These are phyloP conservation scores for Calonectria fujianensis DNA, from an alignment of 2,329 filamentous ascomycete genomes.

Conservation along the genomic window DNA sequence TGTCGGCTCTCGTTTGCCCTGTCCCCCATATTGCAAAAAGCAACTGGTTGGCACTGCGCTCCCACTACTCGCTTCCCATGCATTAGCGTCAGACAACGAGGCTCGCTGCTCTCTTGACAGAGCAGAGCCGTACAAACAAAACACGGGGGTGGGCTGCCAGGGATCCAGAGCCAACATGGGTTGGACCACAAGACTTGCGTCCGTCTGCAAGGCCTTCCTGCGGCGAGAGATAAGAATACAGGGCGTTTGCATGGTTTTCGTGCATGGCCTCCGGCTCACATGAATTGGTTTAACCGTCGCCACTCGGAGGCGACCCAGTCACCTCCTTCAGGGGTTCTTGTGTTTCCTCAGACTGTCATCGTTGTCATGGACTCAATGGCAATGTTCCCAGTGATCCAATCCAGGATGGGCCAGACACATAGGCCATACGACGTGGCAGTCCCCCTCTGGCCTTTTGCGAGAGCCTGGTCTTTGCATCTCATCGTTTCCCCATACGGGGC, in stretches of 20 bases:
- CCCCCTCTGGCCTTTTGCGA: slow-evolving; percentile 48
- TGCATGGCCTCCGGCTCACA: slow-evolving; percentile 60
- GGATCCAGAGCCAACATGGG: slow-evolving; percentile 39
- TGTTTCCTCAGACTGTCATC: slow-evolving; percentile 39
- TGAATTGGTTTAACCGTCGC: slow-evolving; percentile 54
- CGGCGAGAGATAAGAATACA: slow-evolving; percentile 48
- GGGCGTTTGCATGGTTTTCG: slow-evolving; percentile 55
- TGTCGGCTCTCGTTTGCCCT: slow-evolving; percentile 19
- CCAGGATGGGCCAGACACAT: slow-evolving; percentile 44
- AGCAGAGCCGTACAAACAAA: slow-evolving; percentile 34
- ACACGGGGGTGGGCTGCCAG: slow-evolving; percentile 31
- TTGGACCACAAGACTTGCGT: slow-evolving; percentile 39
- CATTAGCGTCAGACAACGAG: slow-evolving; percentile 45
- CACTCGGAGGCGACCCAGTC: slow-evolving; percentile 34
- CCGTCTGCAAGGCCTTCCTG: slow-evolving; percentile 41
- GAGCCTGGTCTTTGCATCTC: slow-evolving; percentile 45
- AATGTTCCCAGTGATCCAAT: slow-evolving; percentile 42
- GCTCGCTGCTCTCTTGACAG: slow-evolving; percentile 38
- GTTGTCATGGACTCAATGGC: slow-evolving; percentile 45
- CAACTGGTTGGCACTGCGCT: slow-evolving; percentile 23
- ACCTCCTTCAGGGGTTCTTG: slow-evolving; percentile 37
- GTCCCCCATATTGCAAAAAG: slow-evolving; percentile 29
- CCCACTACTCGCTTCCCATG: slow-evolving; percentile 44
- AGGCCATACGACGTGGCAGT: slow-evolving; percentile 55
- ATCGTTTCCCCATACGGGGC: slow-evolving; percentile 43